These are phyloP conservation scores for Pilaira anomala DNA, from an alignment of 192 early-diverging fungal species.

Conservation along the genomic window DNA sequence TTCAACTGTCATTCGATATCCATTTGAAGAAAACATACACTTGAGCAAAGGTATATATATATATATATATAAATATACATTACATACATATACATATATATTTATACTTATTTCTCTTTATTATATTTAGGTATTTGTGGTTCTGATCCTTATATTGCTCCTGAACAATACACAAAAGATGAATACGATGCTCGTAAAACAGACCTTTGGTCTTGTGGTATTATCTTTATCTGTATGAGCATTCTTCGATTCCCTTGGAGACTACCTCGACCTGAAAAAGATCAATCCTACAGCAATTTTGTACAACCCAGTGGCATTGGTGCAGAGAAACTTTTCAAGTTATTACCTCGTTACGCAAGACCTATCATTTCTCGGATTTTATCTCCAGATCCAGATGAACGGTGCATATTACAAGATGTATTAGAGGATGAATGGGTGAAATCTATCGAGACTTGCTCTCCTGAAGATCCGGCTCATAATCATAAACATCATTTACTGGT, in stretches of 20 bases:
- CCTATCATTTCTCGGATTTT: constrained; percentile 61
- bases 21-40: constrained; percentile 61
- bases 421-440: constrained; percentile 75
- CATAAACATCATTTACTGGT: constrained; percentile 34
- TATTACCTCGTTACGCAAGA: constrained; percentile 56
- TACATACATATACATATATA: no score
- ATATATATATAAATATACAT: no score
- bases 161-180: constrained; percentile 71
- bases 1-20: constrained; percentile 79
- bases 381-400: constrained; percentile 54
- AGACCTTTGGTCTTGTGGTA: constrained; percentile 89
- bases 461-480: neutral
- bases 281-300: constrained; percentile 56
- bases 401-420: constrained; percentile 60
- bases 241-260: constrained; percentile 72
- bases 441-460: constrained; percentile 51
- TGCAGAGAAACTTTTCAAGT: constrained; percentile 48
- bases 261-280: constrained; percentile 49
- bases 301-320: constrained; percentile 42
- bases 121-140: constrained; percentile 70
- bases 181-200: constrained; percentile 85
- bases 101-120: neutral
- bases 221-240: constrained; percentile 82
- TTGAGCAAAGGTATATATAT: constrained; percentile 49
- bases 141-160: constrained; percentile 96